Conservation (phyloP, 2,329 filamentous ascomycete genomes). For the Falciphora oryzae region DNA sequence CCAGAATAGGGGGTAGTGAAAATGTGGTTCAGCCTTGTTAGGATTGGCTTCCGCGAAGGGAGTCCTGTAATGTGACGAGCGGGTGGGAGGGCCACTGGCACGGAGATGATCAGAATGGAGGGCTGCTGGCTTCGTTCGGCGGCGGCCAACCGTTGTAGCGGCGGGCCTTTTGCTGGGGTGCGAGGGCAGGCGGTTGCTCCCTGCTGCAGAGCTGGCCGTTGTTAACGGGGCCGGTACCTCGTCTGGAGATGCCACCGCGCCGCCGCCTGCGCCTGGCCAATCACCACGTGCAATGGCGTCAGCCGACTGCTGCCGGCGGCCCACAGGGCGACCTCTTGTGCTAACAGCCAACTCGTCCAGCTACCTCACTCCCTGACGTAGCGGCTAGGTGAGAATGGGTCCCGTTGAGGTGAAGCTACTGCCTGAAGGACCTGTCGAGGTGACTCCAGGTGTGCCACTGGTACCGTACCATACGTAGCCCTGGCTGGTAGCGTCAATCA, state of each 20-base stretch:
- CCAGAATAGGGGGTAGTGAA: conserved; percentile 2
- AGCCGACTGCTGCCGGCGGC: not conserved
- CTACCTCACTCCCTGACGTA: not conserved
- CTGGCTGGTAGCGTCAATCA: not conserved
- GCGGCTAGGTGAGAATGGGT: too few relatives aligned
- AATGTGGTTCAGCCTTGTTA: conserved; percentile 9
- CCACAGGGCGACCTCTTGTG: not conserved
- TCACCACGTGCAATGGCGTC: not conserved
- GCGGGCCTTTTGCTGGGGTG: not conserved
- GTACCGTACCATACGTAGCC: not conserved
- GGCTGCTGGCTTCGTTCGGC: not conserved
- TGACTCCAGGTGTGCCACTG: not conserved
- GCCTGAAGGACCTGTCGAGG: not conserved
- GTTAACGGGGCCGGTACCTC: not conserved
- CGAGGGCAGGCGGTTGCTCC: not conserved
- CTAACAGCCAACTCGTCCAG: not conserved
- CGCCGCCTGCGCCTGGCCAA: not conserved
- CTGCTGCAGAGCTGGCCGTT: not conserved
- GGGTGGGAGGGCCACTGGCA: not conserved
- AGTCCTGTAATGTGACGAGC: conserved; percentile 8
- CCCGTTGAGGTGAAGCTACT: too few relatives aligned
- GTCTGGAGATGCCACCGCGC: not conserved
- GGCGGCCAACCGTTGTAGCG: not conserved
- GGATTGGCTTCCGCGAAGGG: conserved; percentile 5
- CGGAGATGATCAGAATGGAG: not conserved